Base-by-base conservation (phyloP, 2,329 filamentous ascomycete species). In the Talaromyces rugulosus region DNA sequence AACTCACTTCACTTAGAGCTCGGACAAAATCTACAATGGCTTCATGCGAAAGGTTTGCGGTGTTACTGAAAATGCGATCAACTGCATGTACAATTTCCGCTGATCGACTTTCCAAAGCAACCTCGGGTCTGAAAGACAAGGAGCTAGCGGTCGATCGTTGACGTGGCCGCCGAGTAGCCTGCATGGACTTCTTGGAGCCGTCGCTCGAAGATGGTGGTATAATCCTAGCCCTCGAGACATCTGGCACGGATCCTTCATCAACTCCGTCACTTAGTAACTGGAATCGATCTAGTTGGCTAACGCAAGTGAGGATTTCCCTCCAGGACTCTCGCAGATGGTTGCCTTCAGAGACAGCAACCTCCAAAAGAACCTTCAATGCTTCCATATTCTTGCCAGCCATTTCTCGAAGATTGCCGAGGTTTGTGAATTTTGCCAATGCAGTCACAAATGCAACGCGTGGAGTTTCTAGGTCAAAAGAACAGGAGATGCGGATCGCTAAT, bases 371-470 rank as follows among this genome's bases (percentile, higher is more conserved):
- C 74, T 96, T 96, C 59, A 99, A 81, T 0, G 96, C 95, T 76
- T 99, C 95, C 44, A 99, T 87, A 67, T 99, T 96, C 83, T 98
- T 98, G 5, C 91, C 89, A 72, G 92, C 87, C 84, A 99, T 96
- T 74, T 98, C 94, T 61, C 91, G 91, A 2, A 96, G 85, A 71
- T 98, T 99, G 75, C 96, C 96, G 18, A 99, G 83, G 71, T 97
- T 98, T 9, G 96, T 97, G 59, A 93, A 94, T 68, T 96, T 95
- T 63, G 93, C 91, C 64, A 99, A 81, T 6, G 92, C 93, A 1
- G 92, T 92, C 64, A 99, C 91, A 74, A 99, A 99, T 0, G 96
- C 95, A 73, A 96, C 92, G 16, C 95, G 85, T 0, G 95, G 91
- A n/a, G 93, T 96, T 60, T 94, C 89, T 0, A 99, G 81, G 66